A percentile compares a stretch with the other conserved stretches of the same genome.
Conservation (phyloP, 2,329 filamentous ascomycete genomes). For the Podosphaera fusca region DNA sequence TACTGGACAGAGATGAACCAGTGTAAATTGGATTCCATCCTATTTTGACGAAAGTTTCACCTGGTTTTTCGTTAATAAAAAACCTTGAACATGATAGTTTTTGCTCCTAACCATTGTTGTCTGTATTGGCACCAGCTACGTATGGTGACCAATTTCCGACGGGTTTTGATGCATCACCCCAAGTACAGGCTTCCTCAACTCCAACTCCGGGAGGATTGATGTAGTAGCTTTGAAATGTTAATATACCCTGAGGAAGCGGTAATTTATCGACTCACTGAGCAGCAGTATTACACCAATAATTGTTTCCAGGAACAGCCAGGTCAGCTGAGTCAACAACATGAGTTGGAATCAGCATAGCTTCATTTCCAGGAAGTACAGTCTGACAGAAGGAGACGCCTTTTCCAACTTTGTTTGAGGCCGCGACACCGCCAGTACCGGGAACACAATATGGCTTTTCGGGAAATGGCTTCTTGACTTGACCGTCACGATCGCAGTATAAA, state of each 20-base stretch:
- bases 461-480: conserved; percentile 47
- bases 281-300: conserved; percentile 50
- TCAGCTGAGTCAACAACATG: conserved; percentile 30
- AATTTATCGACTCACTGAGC: conserved; percentile 38
- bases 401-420: conserved; percentile 41
- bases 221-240: conserved; percentile 34
- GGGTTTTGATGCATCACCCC: conserved; percentile 39
- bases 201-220: conserved; percentile 49
- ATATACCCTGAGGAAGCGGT: conserved; percentile 3
- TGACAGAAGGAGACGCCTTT: conserved; percentile 49
- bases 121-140: conserved; percentile 53
- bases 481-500: conserved; percentile 44
- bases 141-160: conserved; percentile 59
- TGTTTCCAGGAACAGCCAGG: conserved; percentile 45
- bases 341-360: conserved; percentile 68
- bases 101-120: conserved; percentile 20
- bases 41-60: conserved; percentile 50
- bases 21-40: conserved; percentile 58
- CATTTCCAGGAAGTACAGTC: conserved; percentile 56
- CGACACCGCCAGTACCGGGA: conserved; percentile 39
- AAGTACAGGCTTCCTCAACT: conserved; percentile 40
- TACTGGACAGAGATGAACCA: conserved; percentile 27
- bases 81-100: background rate
- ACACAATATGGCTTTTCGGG: conserved; percentile 44
- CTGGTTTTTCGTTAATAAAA: background rate